These are phyloP conservation scores for Eimeria brunetti DNA, from an alignment of 169 alveolate genomes.

Conservation along the genomic window DNA sequence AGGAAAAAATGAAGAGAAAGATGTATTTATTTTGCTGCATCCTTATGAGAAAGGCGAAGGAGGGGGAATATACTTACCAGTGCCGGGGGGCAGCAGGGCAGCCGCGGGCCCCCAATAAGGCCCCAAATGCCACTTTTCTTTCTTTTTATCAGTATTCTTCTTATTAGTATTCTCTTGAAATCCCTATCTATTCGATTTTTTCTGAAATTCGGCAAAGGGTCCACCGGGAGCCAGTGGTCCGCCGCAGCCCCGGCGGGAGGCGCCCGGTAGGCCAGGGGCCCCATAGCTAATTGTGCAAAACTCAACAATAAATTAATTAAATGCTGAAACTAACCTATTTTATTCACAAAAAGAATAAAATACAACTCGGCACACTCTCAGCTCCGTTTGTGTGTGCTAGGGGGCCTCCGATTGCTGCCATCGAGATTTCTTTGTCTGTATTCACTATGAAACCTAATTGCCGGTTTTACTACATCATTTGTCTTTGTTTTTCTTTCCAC, in stretches of 20 bases:
- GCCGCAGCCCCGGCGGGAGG: neutral
- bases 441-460: neutral
- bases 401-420: neutral
- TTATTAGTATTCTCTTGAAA: neutral
- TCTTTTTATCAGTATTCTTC: too few species aligned
- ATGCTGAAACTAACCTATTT: neutral
- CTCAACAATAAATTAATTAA: neutral
- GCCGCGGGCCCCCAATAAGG: too few species aligned
- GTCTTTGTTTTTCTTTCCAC: neutral
- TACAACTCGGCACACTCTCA: neutral
- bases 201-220: neutral
- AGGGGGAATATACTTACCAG: neutral
- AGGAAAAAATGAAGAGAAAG: neutral
- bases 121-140: neutral
- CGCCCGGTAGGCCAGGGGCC: conserved; percentile 15
- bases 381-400: neutral
- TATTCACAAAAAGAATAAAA: neutral
- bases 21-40: neutral
- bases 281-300: neutral
- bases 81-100: neutral
- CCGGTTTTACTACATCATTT: neutral
- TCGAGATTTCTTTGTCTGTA: neutral
- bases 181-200: too few species aligned
- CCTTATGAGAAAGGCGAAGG: neutral
- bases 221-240: neutral